A percentile compares a stretch with the other conserved stretches of the same genome.
These are phyloP conservation scores for Eucommia ulmoides DNA, from an alignment of 257 asterid species.

Conservation along the genomic window DNA sequence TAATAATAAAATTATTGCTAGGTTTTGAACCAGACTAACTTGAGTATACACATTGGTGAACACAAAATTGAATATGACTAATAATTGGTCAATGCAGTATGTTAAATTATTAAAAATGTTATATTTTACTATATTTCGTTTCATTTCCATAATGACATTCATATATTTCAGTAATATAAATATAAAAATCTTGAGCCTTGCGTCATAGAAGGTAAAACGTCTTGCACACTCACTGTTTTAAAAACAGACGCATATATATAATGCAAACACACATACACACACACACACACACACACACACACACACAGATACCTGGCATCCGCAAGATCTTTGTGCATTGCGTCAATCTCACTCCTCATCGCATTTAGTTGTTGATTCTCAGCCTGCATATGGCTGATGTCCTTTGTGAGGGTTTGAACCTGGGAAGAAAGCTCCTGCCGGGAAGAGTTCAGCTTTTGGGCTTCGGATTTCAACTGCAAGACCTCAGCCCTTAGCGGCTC, in stretches of 20 bases:
- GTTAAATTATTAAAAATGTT: too few relatives aligned
- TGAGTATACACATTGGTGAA: too few relatives aligned
- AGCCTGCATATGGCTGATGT: slow-evolving; percentile 34
- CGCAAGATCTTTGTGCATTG: slow-evolving; percentile 49
- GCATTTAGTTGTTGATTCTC: slow-evolving; percentile 53
- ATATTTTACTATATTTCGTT: background rate
- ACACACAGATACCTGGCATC: slow-evolving; percentile 54
- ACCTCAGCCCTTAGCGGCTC: slow-evolving; percentile 63
- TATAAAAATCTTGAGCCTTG: too few relatives aligned
- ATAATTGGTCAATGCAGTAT: too few relatives aligned
- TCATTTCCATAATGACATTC: background rate
- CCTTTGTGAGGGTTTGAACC: slow-evolving; percentile 53
- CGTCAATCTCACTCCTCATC: slow-evolving; percentile 61
- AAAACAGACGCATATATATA: too few relatives aligned
- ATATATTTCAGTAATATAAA: too few relatives aligned
- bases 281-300: background rate
- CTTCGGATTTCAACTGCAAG: slow-evolving; percentile 47
- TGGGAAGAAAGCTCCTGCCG: slow-evolving; percentile 59
- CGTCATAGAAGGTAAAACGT: too few relatives aligned
- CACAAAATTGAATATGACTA: too few relatives aligned
- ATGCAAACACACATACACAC: too few relatives aligned
- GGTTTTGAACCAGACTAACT: too few relatives aligned
- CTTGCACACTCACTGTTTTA: too few relatives aligned
- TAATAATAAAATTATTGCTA: too few relatives aligned
- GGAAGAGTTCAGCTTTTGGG: slow-evolving; percentile 42